Conservation (phyloP, 106 monocot genomes). For the Acorus gramineus region DNA sequence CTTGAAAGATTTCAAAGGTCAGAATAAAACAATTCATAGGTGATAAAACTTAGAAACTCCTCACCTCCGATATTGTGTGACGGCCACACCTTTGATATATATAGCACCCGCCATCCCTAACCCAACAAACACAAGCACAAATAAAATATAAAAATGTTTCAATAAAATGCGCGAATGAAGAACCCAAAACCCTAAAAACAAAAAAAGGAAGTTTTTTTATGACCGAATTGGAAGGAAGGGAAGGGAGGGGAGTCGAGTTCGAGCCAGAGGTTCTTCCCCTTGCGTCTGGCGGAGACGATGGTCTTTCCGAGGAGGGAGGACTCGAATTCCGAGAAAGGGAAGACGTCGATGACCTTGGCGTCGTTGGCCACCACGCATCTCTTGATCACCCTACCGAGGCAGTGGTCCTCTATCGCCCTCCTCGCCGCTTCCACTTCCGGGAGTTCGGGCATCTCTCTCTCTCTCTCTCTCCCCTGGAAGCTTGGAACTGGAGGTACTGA, state of each 20-base stretch:
- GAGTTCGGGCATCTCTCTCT: constrained; percentile 67
- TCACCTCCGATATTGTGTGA: constrained; percentile 83
- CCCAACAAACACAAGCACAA: neutral
- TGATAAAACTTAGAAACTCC: too few species aligned
- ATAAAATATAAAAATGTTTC: neutral
- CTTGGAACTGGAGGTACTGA: too few species aligned
- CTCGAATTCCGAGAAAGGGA: constrained; percentile 30
- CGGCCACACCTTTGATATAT: constrained; percentile 79
- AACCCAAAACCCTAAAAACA: neutral
- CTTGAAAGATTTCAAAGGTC: too few species aligned
- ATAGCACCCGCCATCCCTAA: constrained; percentile 83
- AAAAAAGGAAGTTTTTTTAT: neutral
- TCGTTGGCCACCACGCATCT: constrained; percentile 49
- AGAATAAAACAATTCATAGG: too few species aligned
- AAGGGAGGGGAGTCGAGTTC: constrained; percentile 80
- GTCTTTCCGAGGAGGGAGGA: constrained; percentile 51
- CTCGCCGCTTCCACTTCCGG: constrained; percentile 93
- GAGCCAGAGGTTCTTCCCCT: constrained; percentile 95
- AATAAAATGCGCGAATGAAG: neutral
- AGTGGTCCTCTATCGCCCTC: constrained; percentile 58
- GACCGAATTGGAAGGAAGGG: constrained; percentile 92
- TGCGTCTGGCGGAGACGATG: constrained; percentile 60
- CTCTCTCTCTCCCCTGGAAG: too few species aligned
- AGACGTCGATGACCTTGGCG: constrained; percentile 61
- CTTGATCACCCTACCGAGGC: constrained; percentile 42